Base-by-base conservation (phyloP, 1,284 basidiomycete genomes). In the Omphalotus olearius region DNA sequence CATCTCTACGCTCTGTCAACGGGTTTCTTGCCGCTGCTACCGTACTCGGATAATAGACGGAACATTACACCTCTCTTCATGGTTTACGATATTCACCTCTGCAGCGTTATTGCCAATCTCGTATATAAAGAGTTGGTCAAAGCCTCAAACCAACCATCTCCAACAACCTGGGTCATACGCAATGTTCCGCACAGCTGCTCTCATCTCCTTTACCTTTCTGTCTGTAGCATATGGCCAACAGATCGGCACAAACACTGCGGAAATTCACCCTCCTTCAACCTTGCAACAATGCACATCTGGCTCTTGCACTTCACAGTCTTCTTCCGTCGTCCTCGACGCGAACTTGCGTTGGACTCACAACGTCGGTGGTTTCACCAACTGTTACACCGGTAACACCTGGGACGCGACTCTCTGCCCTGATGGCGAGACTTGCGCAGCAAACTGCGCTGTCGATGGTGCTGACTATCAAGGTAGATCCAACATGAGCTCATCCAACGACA, bases 371-470 rank as follows among this genome's bases (percentile, higher is more conserved):
- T 71, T 62, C 63, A 74, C 73, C 54, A 80, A 81, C 68, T 81
- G 79, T 66, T 80, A 79, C 67, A 79, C 75, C 57, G 77, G 78
- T 23, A 78, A 78, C 67, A 62, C 64, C 9, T 79, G 76, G 76
- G 69, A 80, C 60, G 56, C 69, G 6, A 63, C 69, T 3, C 60
- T 79, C 45, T 82, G 79, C 62, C 72, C 78, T 23, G 33, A 45
- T 38, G 41, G 6, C 18, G 18, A 39, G 13, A 41, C 74, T 45
- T 80, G 78, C 60, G 73, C 74, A 10, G 50, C 62, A 30, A 76
- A 78, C 67, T 83, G 80, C 57, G 79, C 77, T 10, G 65, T 83
- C 55, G 80, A 83, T 53, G 80, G 80, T 56, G 79, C 79, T n/a
- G 74, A 79, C 64, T 82, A 83, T 16, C 33, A 50, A 44, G 18